Evolutionary conservation across 805 yeast species (phyloP).

Genomic region (Wickerhamiella sergipiensis): DNA sequence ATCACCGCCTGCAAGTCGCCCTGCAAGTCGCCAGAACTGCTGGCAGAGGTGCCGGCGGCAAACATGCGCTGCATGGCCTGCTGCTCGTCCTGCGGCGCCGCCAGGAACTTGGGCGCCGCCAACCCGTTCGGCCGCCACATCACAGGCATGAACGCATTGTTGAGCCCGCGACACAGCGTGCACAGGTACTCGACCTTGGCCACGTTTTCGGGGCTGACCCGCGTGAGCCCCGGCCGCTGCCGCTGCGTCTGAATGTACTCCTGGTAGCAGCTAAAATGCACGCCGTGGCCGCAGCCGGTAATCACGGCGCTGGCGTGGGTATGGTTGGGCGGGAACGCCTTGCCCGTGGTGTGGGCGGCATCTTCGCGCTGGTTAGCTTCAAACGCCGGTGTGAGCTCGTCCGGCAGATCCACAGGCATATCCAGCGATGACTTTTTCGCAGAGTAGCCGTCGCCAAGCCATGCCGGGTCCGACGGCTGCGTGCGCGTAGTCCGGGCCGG

Average conservation of each 20-base stretch:
- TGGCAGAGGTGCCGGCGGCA: not conserved
- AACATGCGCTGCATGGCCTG: not conserved
- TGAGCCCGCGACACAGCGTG: slow-evolving; percentile 80
- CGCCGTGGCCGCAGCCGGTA: slow-evolving; percentile 85
- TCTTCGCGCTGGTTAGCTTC: slow-evolving; percentile 29
- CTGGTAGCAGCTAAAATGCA: slow-evolving; percentile 69
- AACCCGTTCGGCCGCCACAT: slow-evolving; percentile 39
- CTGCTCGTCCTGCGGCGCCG: slow-evolving; percentile 29
- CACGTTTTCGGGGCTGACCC: slow-evolving; percentile 66
- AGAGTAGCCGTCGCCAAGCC: slow-evolving; percentile 4
- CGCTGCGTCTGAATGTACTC: slow-evolving; percentile 35
- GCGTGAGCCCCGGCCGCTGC: slow-evolving; percentile 34
- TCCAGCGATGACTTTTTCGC: not conserved
- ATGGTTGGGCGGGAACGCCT: slow-evolving; percentile 29
- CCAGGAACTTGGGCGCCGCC: slow-evolving; percentile 24
- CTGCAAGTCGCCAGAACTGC: no score
- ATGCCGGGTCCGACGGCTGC: not conserved
- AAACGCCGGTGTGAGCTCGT: slow-evolving; percentile 6
- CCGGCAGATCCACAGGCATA: slow-evolving; percentile 23
- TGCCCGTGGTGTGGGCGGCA: not conserved
- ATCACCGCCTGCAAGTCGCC: slow-evolving; percentile 3
- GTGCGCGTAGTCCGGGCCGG: slow-evolving; percentile 1
- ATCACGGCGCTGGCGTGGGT: slow-evolving; percentile 27
- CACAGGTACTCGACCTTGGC: slow-evolving; percentile 67
- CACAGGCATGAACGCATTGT: slow-evolving; percentile 72